Base-by-base conservation (phyloP, 208 protist species). In the Acanthamoeba rhysodes region DNA sequence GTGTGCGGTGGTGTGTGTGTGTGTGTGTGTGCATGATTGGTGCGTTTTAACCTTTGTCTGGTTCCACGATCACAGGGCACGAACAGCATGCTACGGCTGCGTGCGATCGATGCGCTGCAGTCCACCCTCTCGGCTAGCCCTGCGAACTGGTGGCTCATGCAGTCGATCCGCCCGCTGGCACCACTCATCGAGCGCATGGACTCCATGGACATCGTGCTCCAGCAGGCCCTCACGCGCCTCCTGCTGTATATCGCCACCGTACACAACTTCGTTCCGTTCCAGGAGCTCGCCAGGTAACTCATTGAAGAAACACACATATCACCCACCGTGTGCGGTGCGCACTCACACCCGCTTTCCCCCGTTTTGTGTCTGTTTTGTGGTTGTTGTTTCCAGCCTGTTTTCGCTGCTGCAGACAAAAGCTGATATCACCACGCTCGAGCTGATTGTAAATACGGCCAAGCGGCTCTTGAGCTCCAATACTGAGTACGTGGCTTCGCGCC, bases 141-240 rank as follows among this genome's bases (percentile, higher is more conserved):
- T 2, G n/a, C 48, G 18, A 87, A 87, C 78, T 87, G 78, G 78
- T 87, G 78, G 78, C 37, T 87, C 12, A 41, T 87, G 20, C 78
- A 87, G 78, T 32, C 78, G 12, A 87, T 87, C 8, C 37, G 78
- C 45, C 78, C 78, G 78, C 50, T 87, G 78, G 78, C 78, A 48
- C 78, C 78, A 2, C 50, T 87, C 48, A 87, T 87, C 48, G 78
- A 87, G 50, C 78, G 50, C 27, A 87, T 87, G 78, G 78, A 87
- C 78, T 53, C 78, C 7, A 87, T 87, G 78, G 78, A 87, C 45
- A 4, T 87, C 48, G 48, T 87, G 5, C 50, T 87, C 48, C 37
- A 87, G 78, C 78, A 87, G 78, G 78, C 78, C 6, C 78, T 87
- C n/a, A 87, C n/a, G 45, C 78, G 78, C 78, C 45, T 87, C 22